A percentile compares a stretch with the other conserved stretches of the same genome.
Conservation (phyloP, 306 rosid genomes). For the Cucurbita ficifolia region DNA sequence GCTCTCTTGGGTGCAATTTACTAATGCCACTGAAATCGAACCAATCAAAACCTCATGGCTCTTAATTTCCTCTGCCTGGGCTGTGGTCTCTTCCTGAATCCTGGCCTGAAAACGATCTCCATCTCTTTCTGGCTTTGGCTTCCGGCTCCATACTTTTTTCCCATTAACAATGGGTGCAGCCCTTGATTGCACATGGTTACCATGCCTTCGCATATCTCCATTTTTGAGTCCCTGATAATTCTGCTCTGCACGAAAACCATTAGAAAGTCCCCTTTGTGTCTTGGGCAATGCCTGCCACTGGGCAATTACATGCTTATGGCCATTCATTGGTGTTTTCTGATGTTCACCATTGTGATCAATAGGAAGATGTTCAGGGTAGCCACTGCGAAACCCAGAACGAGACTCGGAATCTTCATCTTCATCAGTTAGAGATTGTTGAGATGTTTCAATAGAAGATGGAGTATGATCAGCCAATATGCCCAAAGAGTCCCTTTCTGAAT, state of each 20-base stretch:
- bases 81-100: constrained; percentile 18
- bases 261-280: constrained; percentile 21
- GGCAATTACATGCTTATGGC: constrained; percentile 14
- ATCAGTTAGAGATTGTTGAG: constrained; percentile 19
- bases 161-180: constrained; percentile 16
- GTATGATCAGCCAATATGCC: constrained; percentile 18
- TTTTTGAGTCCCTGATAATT: constrained; percentile 31
- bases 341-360: constrained; percentile 31
- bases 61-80: constrained; percentile 23
- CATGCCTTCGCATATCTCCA: constrained; percentile 29
- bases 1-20: constrained; percentile 30
- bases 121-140: constrained; percentile 36
- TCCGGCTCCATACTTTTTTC: constrained; percentile 48
- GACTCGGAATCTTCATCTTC: constrained; percentile 23
- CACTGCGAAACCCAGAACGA: constrained; percentile 16
- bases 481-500: constrained; percentile 18
- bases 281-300: constrained; percentile 30
- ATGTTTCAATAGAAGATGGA: constrained; percentile 16
- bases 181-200: constrained; percentile 25
- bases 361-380: constrained; percentile 6
- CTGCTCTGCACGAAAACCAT: constrained; percentile 22
- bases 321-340: constrained; percentile 18
- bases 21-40: constrained; percentile 51
- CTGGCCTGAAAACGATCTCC: constrained; percentile 24
- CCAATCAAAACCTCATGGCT: constrained; percentile 61